Evolutionary conservation across 164 flowering plant genomes (phyloP).

Genomic region (Hamamelis virginiana): DNA sequence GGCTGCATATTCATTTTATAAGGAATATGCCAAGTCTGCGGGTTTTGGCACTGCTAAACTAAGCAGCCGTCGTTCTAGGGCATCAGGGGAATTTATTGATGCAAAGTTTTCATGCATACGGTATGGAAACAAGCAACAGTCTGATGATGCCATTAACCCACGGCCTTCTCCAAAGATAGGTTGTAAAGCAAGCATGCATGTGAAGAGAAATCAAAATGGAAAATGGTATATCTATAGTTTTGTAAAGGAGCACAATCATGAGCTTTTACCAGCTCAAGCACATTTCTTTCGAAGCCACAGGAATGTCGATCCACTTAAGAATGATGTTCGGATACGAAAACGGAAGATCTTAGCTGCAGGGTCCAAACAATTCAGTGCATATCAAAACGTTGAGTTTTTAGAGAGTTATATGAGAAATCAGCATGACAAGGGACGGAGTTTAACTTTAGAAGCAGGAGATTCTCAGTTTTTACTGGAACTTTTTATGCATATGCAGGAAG

Average conservation of each 20-base stretch:
- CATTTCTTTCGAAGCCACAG: conserved; percentile 45
- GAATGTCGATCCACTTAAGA: conserved; percentile 31
- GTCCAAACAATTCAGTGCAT: conserved; percentile 35
- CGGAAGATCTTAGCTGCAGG: conserved; percentile 33
- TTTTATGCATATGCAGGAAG: conserved; percentile 48
- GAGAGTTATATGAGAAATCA: conserved; percentile 32
- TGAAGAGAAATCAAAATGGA: conserved; percentile 44
- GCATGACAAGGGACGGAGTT: conserved; percentile 38
- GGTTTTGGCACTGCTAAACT: conserved; percentile 56
- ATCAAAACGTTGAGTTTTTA: conserved; percentile 30
- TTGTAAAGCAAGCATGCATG: conserved; percentile 65
- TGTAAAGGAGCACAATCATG: conserved; percentile 59
- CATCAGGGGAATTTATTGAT: conserved; percentile 50
- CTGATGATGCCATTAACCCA: conserved; percentile 52
- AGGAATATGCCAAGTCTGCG: conserved; percentile 49
- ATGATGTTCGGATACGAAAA: conserved; percentile 35
- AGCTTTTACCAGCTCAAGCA: conserved; percentile 47
- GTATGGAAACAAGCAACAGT: conserved; percentile 50
- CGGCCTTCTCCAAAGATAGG: conserved; percentile 52
- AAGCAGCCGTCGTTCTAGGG: conserved; percentile 53
- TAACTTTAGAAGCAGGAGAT: conserved; percentile 51
- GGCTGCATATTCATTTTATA: conserved; percentile 45
- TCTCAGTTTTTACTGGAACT: conserved; percentile 49
- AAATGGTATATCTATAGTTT: conserved; percentile 52
- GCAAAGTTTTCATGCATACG: conserved; percentile 55